Evolutionary conservation across 1,284 basidiomycete genomes (phyloP).

Genomic region (Tylopilus sp.): DNA sequence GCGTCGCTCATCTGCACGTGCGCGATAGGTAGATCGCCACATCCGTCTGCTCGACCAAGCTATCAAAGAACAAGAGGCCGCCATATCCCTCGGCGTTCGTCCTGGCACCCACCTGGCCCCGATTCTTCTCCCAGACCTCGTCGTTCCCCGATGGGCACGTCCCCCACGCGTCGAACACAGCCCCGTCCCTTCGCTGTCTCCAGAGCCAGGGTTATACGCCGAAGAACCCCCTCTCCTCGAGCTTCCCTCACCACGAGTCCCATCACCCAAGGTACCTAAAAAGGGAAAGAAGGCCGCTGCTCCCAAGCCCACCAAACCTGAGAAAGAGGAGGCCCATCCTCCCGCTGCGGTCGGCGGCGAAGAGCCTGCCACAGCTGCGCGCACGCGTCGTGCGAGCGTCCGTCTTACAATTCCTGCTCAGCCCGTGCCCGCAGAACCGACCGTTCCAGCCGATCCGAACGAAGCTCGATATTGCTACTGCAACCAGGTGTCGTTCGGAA

Average conservation of each 20-base stretch:
- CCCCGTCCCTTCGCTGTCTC: constrained; percentile 38
- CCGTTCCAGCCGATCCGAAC: constrained; percentile 36
- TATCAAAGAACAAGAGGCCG: constrained; percentile 67
- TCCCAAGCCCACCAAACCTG: constrained; percentile 16
- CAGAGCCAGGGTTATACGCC: constrained; percentile 22
- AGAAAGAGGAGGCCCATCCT: constrained; percentile 19
- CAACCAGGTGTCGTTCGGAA: constrained; percentile 69
- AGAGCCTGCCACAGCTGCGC: constrained; percentile 11
- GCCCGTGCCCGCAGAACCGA: constrained; percentile 14
- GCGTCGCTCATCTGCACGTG: constrained; percentile 3
- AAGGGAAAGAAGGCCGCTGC: constrained; percentile 23
- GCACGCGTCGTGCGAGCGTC: constrained; percentile 30
- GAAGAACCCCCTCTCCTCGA: constrained; percentile 24
- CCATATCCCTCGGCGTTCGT: constrained; percentile 50
- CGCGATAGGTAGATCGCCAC: constrained; percentile 58
- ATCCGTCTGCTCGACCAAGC: constrained; percentile 70
- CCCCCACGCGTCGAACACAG: constrained; percentile 41
- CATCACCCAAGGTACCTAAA: constrained; percentile 18
- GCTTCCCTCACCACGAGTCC: constrained; percentile 2
- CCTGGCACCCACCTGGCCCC: constrained; percentile 52
- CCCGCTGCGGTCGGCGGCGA: constrained; percentile 7
- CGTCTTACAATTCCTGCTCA: constrained; percentile 43
- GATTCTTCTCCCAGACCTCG: constrained; percentile 56
- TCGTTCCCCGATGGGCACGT: constrained; percentile 49
- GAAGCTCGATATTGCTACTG: constrained; percentile 77